These are phyloP conservation scores for Mesostigma viride DNA, from an alignment of 139 green algal genomes.

Conservation along the genomic window DNA sequence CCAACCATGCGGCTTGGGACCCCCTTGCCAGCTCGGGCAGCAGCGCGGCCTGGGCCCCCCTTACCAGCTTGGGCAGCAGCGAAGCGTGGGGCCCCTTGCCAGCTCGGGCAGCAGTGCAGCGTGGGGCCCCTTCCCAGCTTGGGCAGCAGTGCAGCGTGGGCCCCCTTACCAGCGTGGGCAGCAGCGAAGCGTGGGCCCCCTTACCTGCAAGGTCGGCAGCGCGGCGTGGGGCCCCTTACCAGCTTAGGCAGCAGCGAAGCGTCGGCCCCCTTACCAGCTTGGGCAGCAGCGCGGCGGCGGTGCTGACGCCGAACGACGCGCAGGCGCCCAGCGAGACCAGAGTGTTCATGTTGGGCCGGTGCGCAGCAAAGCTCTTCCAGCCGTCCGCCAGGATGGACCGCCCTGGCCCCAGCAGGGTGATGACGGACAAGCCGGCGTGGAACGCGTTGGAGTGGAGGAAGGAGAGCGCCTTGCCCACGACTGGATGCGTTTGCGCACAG, in stretches of 20 bases:
- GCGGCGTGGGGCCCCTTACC: too few species aligned
- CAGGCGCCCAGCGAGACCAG: constrained; percentile 82
- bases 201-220: too few species aligned
- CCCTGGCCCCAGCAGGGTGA: constrained; percentile 69
- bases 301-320: constrained; percentile 70
- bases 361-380: constrained; percentile 44
- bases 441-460: constrained; percentile 53
- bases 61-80: too few species aligned
- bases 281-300: constrained; percentile 57
- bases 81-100: too few species aligned
- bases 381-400: constrained; percentile 57
- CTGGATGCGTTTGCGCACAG: constrained; percentile 10
- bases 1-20: too few species aligned
- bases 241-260: too few species aligned
- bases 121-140: constrained; percentile 37
- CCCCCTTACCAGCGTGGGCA: constrained; percentile 40
- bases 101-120: too few species aligned
- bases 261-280: too few species aligned
- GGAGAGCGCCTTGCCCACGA: constrained; percentile 9
- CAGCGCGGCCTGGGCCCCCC: too few species aligned
- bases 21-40: too few species aligned
- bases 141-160: too few species aligned
- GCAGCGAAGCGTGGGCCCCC: too few species aligned
- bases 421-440: constrained; percentile 56
- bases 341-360: constrained; percentile 91